phyloP scores from a whole-genome alignment of 108 stramenopile species.

The Skeletonema marinoi region DNA sequence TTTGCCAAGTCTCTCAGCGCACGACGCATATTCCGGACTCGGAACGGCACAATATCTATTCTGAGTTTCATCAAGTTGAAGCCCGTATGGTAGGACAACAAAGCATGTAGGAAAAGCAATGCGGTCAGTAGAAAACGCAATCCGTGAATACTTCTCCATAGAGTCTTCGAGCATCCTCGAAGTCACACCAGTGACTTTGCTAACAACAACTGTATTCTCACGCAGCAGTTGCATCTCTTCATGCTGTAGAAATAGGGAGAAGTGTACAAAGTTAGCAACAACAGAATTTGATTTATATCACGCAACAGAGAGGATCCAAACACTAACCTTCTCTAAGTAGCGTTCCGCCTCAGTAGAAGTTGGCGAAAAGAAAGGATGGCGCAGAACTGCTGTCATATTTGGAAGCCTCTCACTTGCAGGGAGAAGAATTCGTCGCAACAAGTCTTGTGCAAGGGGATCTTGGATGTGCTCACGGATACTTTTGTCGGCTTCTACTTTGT shows the following conservation, averaged over 20 bases:
- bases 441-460: constrained; percentile 74
- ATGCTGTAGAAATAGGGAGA: constrained; percentile 4
- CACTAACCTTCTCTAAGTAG: constrained; percentile 21
- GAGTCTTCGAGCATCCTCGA: constrained; percentile 14
- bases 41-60: constrained; percentile 11
- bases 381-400: constrained; percentile 48
- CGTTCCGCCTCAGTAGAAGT: constrained; percentile 22
- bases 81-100: constrained; percentile 42
- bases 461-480: constrained; percentile 53
- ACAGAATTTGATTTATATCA: background rate
- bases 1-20: constrained; percentile 30
- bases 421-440: constrained; percentile 57
- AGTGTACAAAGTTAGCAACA: background rate
- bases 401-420: constrained; percentile 47
- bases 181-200: constrained; percentile 7
- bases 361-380: constrained; percentile 66
- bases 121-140: constrained; percentile 35
- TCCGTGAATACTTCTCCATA: constrained; percentile 44
- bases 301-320: background rate
- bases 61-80: constrained; percentile 12
- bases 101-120: constrained; percentile 43
- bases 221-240: constrained; percentile 44
- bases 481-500: constrained; percentile 29
- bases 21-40: constrained; percentile 4
- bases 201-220: constrained; percentile 24